Evolutionary conservation across 2,329 filamentous ascomycete species (phyloP), one percentile per base, ranked within the genome.

Genomic region (Apiospora aurea): DNA sequence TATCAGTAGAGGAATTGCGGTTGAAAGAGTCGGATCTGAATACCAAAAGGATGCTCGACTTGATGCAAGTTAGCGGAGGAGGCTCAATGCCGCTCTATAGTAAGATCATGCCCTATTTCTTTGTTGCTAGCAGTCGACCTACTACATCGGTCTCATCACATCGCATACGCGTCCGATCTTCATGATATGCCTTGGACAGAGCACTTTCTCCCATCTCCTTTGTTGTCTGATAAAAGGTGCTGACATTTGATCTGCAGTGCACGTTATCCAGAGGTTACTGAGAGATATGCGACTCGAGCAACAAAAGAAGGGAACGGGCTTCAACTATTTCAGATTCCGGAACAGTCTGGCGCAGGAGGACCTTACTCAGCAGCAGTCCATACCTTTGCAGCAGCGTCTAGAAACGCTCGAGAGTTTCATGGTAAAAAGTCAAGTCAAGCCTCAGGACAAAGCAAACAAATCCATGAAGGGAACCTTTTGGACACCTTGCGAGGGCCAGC

Each of bases 331-430:
- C 0, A 74, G 78, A 0, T 91, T 91, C 78, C 85, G 82, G 67
- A 6, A 38, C 0, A 73, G 80, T 2, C 76, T 88, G 0, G 73
- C 79, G 0, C 38, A 70, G 0, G 81, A 85, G 34, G 76, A 80
- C 0, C 82, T 93, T 26, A 82, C 83, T 0, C 75, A 79, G 0
- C 81, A 78, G 1, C 92, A 95, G 76, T 78, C 80, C 0, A 83
- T 77, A 0, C 89, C 91, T 0, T 81, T 96, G 1, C 80, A 85
- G 0, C 86, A 91, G 78, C 86, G 92, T 0, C 82, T 94, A 1
- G 85, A 89, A 8, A 85, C 91, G 0, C 82, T 94, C 0, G 89
- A 94, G 76, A 90, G 87, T 18, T 93, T 93, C 79, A 85, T 93
- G 79, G 78, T 79, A 1, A 74, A 75, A 6, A 41, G 72, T 16